Conservation (phyloP, 2,329 filamentous ascomycete genomes). For the Domatiomyces globalis region DNA sequence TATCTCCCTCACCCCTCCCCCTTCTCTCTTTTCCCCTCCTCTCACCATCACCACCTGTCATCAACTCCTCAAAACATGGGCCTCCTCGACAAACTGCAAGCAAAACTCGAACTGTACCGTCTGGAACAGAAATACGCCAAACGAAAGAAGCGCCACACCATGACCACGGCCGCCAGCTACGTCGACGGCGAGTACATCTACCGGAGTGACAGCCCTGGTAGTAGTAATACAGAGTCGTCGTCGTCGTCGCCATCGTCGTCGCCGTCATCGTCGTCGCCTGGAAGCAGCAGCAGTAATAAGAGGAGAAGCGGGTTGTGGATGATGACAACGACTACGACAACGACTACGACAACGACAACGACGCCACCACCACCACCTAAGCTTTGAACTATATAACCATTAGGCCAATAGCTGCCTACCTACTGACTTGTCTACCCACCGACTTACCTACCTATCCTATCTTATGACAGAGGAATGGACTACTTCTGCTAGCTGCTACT, state of each 20-base stretch:
- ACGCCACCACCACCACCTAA: no score
- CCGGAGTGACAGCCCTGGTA: constrained; percentile 14
- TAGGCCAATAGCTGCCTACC: no score
- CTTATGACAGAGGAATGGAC: no score
- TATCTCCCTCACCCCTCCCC: no score
- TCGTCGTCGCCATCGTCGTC: neutral
- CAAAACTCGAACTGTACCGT: constrained; percentile 70
- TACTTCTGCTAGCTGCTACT: no score
- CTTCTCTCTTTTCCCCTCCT: no score
- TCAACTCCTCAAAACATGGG: constrained; percentile 25
- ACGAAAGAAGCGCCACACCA: constrained; percentile 77
- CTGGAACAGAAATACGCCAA: constrained; percentile 91
- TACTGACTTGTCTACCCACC: no score
- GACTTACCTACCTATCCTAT: no score
- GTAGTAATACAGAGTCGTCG: constrained; percentile 2
- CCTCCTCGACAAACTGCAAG: constrained; percentile 37
- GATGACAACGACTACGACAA: no score
- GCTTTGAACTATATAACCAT: no score
- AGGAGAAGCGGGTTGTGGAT: neutral
- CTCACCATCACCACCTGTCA: neutral
- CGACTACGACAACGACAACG: no score
- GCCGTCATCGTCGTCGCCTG: neutral
- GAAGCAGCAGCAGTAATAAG: neutral
- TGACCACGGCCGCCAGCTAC: constrained; percentile 78
- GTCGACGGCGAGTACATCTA: constrained; percentile 94